These are phyloP conservation scores for Apium graveolens DNA, from an alignment of 129 eudicot species.

Conservation along the genomic window DNA sequence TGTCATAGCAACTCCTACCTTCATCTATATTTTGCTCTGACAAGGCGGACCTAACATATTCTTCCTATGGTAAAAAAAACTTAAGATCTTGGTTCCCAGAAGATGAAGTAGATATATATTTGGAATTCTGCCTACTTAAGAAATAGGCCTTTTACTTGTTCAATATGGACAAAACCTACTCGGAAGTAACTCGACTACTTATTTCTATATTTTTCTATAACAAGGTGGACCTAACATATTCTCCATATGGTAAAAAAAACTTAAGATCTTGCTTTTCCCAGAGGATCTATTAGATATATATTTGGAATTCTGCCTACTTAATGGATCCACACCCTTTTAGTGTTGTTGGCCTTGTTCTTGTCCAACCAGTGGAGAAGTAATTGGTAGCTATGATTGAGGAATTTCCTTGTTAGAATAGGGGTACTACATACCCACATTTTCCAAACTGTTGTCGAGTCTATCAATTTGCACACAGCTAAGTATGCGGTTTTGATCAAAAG, in stretches of 20 bases:
- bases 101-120: not conserved
- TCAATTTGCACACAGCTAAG: not conserved
- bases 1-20: no score
- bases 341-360: not conserved
- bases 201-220: not conserved
- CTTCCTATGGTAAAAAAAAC: not conserved
- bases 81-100: not conserved
- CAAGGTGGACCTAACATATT: not conserved
- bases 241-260: not conserved
- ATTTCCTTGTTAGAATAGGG: not conserved
- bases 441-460: not conserved
- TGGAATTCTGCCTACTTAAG: not conserved
- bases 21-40: not conserved
- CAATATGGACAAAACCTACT: not conserved
- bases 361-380: not conserved
- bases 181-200: not conserved
- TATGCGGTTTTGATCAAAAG: not conserved
- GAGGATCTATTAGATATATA: not conserved
- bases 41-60: not conserved
- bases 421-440: not conserved
- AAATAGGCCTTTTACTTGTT: not conserved
- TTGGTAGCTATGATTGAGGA: not conserved
- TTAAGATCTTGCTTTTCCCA: not conserved
- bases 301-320: not conserved
- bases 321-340: not conserved